These are phyloP conservation scores for Pyricularia pennisetigena DNA, from an alignment of 2,329 filamentous ascomycete species.

Conservation along the genomic window DNA sequence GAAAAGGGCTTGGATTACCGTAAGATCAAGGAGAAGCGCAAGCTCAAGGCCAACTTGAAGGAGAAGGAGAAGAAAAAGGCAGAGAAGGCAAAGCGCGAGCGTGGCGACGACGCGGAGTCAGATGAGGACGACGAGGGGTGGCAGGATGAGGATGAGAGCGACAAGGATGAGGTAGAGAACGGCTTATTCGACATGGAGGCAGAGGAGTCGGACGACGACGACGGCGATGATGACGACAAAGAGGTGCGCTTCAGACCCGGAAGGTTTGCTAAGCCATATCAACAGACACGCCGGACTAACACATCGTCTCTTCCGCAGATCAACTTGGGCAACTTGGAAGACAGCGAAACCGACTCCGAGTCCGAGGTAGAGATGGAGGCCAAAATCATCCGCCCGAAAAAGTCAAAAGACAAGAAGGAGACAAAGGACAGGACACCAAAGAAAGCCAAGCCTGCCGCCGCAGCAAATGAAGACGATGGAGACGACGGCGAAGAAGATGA, in stretches of 20 bases:
- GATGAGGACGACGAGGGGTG: slow-evolving; percentile 27
- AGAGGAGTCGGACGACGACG: slow-evolving; percentile 25
- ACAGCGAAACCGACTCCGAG: slow-evolving; percentile 50
- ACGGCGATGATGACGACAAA: slow-evolving; percentile 18
- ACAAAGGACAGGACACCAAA: slow-evolving; percentile 16
- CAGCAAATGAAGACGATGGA: slow-evolving; percentile 23
- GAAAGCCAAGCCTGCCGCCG: slow-evolving; percentile 12
- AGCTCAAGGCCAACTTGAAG: slow-evolving; percentile 27
- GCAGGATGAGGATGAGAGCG: slow-evolving; percentile 19
- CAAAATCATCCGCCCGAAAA: slow-evolving; percentile 45
- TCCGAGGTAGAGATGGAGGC: slow-evolving; percentile 70
- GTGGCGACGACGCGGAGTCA: slow-evolving; percentile 23
- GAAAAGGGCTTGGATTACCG: slow-evolving; percentile 45
- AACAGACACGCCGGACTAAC: neutral
- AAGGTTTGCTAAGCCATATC: neutral
- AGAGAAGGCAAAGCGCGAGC: slow-evolving; percentile 13
- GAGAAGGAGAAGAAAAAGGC: slow-evolving; percentile 22
- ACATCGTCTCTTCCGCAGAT: slow-evolving; percentile 21
- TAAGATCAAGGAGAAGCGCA: slow-evolving; percentile 39
- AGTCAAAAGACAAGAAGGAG: slow-evolving; percentile 15
- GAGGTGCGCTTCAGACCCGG: slow-evolving; percentile 10
- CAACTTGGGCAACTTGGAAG: slow-evolving; percentile 47
- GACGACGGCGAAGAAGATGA: slow-evolving; percentile 52
- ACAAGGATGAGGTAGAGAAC: slow-evolving; percentile 15
- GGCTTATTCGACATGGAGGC: slow-evolving; percentile 19